Base-by-base conservation (phyloP, 2,329 filamentous ascomycete genomes). In the Aspergillus fumigatiaffinis region DNA sequence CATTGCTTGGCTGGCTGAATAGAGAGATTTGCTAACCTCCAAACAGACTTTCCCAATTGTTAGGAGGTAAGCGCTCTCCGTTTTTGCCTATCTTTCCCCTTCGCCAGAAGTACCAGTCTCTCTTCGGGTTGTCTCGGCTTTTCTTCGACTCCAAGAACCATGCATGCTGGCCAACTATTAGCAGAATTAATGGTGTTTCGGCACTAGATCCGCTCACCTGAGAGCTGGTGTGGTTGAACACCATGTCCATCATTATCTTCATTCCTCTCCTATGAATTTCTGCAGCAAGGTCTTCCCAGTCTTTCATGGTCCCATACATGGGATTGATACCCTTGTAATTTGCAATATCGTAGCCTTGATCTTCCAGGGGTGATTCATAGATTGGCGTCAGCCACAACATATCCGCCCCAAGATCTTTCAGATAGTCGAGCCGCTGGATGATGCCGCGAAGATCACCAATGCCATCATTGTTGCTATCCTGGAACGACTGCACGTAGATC, bases 41-140 rank as follows among this genome's bases (percentile, higher is more conserved):
- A 49, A 85, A 88, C 75, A 79, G 84, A 77, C 72, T 82, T 62
- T 73, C 88, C 85, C 87, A 91, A 72, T 91, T 91, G 63, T 88
- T 91, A 0, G 88, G 88, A 0, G 87, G 84, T 55, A 85, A 77
- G 2, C 84, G 80, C 21, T 78, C 78, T 4, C 86, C 87, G 21
- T 84, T 74, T 3, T 62, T 64, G 2, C 74, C 75, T 56, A 80
- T 77, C 50, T 71, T 77, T 1, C 79, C 74, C 1, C 79, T 75
- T 2, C 76, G 72, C 82, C 82, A 84, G 64, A 84, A 79, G 62
- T 84, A 84, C 81, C 82, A 84, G 55, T 83, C 78, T 32, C 80
- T 71, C 58, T 82, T 83, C 0, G 75, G 68, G n/a, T 75, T 80
- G n/a, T 71, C 67, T 61, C 72, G 80, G 1, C 79, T 81, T 1